Conservation (phyloP, 2,329 filamentous ascomycete species). For the Camillea tinctor region DNA sequence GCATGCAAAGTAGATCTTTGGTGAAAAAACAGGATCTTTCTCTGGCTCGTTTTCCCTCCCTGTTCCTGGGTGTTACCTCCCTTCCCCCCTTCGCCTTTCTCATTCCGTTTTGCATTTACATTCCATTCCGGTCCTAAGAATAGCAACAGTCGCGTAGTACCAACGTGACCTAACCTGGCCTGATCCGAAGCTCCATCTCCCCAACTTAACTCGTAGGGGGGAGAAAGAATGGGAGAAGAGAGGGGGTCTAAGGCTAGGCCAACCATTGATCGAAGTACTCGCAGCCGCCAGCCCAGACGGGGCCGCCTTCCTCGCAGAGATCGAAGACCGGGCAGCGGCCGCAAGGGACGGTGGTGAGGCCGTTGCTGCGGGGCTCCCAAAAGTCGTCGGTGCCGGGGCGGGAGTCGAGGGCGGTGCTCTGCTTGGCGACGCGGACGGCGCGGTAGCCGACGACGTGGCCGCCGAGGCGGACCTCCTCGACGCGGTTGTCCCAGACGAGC, state of each 20-base stretch:
- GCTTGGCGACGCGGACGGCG: constrained; percentile 48
- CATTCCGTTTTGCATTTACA: too few relatives aligned
- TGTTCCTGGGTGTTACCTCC: too few relatives aligned
- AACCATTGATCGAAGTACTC: constrained; percentile 91
- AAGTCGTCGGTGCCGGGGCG: constrained; percentile 30
- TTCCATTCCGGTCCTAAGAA: background rate
- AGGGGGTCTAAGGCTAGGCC: constrained; percentile 32
- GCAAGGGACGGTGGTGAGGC: constrained; percentile 85
- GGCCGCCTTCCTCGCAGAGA: constrained; percentile 85
- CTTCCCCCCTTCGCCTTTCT: too few relatives aligned
- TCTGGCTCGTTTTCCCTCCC: background rate
- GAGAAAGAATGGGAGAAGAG: too few relatives aligned
- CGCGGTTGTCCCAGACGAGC: constrained; percentile 80
- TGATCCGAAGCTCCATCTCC: too few relatives aligned
- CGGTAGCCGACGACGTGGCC: constrained; percentile 50
- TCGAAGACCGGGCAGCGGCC: constrained; percentile 91
- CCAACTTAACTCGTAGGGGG: too few relatives aligned
- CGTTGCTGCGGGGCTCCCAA: constrained; percentile 56
- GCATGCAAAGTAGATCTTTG: constrained; percentile 2
- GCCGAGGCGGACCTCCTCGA: constrained; percentile 63
- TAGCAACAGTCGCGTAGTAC: background rate
- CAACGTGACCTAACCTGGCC: too few relatives aligned
- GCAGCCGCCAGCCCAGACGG: constrained; percentile 85
- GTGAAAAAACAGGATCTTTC: background rate
- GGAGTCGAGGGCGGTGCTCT: constrained; percentile 25